Base-by-base conservation (phyloP, 1,139 yeast species). In the Cylindricascospora bacillispora region DNA sequence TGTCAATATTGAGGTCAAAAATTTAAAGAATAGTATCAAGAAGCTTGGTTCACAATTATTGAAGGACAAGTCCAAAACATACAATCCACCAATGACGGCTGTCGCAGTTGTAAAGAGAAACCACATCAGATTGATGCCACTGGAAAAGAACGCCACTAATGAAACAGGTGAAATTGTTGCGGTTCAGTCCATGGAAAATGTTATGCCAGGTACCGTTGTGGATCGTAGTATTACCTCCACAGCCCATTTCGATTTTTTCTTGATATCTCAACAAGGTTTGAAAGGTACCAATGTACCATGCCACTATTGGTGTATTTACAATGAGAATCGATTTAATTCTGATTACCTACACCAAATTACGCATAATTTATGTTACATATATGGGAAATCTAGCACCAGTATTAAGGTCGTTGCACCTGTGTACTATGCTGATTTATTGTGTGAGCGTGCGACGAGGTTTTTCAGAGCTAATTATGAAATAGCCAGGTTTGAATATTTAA, bases 201-300 rank as follows among this genome's bases (percentile, higher is more conserved):
- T 38, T 15, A 37, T 41, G 40, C 44, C 44, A 22, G 45, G 45
- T 29, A 41, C 45, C 9, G 42, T 41, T 24, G 42, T 40, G 15
- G 47, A 40, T 26, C 36, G 45, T 29, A 43, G 40, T 30, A 37
- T 41, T 11, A 42, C 43, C 11, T 42, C 45, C 2, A 27, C 37
- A 5, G 47, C 44, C 15, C 47, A 41, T 25, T 42, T 42, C 26
- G 47, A 42, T 33, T 41, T 41, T 37, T 42, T 42, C 36, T 27
- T 42, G 10, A 43, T 41, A 33, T 41, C 44, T 4, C 45, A 41
- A 28, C 44, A 38, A 31, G 35, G 40, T 6, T 25, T 41, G 16
- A 38, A 41, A 21, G 45, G 45, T 36, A 42, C 47, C 18, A 44
- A 44, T 35, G 47, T 41, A 17, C 44, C 47, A 35, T 41, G 45